Evolutionary conservation across 345 rosid species (phyloP).

Genomic region (Brassica rapa): DNA sequence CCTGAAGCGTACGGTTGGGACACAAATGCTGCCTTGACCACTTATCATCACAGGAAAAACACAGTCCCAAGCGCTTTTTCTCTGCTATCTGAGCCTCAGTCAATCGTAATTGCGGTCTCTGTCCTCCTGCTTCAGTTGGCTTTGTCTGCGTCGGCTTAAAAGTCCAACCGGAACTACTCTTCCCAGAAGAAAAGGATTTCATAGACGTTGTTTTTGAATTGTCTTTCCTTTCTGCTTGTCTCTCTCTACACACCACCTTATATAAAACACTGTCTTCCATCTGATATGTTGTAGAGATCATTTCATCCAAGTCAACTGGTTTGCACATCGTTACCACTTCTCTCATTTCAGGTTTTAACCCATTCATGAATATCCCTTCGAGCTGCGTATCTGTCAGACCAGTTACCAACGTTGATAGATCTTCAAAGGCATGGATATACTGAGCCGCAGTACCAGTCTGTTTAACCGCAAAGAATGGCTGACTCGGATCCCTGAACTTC

Average conservation of each 20-base stretch:
- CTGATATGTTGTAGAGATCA: background rate
- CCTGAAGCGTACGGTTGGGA: background rate
- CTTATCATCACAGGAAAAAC: background rate
- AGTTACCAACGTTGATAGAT: background rate
- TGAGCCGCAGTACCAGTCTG: background rate
- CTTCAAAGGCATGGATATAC: background rate
- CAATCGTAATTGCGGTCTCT: background rate
- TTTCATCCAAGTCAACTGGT: background rate
- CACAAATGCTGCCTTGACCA: background rate
- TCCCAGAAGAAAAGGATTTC: too few species aligned
- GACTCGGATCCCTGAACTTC: background rate
- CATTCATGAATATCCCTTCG: background rate
- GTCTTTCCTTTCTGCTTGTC: too few species aligned
- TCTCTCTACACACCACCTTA: background rate
- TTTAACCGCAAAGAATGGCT: background rate
- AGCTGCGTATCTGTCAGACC: background rate
- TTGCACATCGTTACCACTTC: background rate
- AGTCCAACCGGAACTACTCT: too few species aligned
- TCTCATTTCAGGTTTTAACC: background rate
- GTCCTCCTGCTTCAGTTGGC: too few species aligned
- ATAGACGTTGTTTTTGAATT: too few species aligned
- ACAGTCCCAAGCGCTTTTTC: background rate
- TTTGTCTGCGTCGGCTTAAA: too few species aligned
- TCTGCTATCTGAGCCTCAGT: background rate
- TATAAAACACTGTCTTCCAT: background rate